Evolutionary conservation across 805 yeast genomes (phyloP).

Genomic region (Barnettozyma botsteinii): DNA sequence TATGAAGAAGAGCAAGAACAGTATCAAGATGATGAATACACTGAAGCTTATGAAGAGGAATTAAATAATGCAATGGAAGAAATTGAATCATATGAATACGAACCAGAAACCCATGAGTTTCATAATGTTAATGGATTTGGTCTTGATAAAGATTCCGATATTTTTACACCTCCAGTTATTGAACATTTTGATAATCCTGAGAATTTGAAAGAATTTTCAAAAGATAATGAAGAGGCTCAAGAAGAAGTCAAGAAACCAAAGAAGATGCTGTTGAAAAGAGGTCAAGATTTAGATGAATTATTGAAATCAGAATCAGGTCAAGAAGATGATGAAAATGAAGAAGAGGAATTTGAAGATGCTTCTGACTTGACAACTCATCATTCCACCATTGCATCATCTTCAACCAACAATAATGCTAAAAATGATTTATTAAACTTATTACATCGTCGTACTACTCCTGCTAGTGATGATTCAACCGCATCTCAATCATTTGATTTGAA

Average conservation of each 20-base stretch:
- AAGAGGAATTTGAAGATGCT: constrained; percentile 3
- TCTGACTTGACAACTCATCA: neutral
- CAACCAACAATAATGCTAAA: constrained; percentile 3
- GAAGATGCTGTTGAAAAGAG: constrained; percentile 32
- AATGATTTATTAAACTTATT: constrained; percentile 6
- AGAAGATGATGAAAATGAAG: constrained; percentile 14
- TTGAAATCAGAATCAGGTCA: constrained; percentile 4
- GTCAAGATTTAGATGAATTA: constrained; percentile 27
- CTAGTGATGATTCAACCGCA: neutral
- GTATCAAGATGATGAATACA: neutral
- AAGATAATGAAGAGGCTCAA: no score
- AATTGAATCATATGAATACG: neutral
- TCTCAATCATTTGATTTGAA: constrained; percentile 1
- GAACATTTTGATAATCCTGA: constrained; percentile 1
- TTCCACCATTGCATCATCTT: constrained; percentile 3
- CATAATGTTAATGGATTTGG: neutral
- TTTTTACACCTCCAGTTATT: constrained; percentile 3
- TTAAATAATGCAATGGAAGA: neutral
- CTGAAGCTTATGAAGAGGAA: neutral
- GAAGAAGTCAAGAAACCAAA: constrained; percentile 13
- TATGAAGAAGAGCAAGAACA: neutral
- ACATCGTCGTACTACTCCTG: no score
- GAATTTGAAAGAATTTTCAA: no score
- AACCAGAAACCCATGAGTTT: constrained; percentile 1
- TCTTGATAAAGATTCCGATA: neutral